phyloP scores from a whole-genome alignment of 805 yeast species.

The Barnettozyma californica region DNA sequence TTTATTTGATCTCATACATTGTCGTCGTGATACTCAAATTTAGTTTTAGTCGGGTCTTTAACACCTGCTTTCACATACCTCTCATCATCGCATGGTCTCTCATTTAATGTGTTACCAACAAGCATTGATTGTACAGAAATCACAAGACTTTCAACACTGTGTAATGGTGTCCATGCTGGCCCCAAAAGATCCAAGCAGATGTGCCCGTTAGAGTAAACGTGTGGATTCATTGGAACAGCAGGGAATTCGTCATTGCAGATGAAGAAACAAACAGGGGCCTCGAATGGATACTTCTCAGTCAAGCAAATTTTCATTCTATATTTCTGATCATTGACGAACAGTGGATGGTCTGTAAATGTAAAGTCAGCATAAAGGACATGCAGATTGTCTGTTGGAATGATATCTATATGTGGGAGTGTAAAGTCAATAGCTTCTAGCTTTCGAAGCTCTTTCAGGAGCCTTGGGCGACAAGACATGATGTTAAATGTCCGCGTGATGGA shows the following conservation, averaged over 20 bases:
- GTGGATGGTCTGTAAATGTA: conserved; percentile 28
- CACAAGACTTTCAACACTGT: conserved; percentile 36
- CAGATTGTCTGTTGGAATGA: conserved; percentile 30
- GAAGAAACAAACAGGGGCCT: conserved; percentile 53
- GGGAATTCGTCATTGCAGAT: conserved; percentile 22
- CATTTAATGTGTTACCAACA: conserved; percentile 38
- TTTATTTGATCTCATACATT: conserved; percentile 15
- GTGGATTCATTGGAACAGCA: conserved; percentile 65
- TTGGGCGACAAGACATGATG: conserved; percentile 18
- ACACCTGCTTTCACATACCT: conserved; percentile 50
- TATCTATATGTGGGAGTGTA: conserved; percentile 23
- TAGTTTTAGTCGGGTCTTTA: conserved; percentile 44
- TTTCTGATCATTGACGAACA: conserved; percentile 30
- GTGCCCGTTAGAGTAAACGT: conserved; percentile 70
- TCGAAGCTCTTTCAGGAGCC: conserved; percentile 24
- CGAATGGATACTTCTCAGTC: conserved; percentile 48
- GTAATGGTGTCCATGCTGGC: conserved; percentile 27
- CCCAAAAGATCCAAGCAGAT: conserved; percentile 68
- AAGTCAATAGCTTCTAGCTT: conserved; percentile 10
- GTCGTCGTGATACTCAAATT: conserved; percentile 61
- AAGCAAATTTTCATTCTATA: conserved; percentile 42
- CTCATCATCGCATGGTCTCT: conserved; percentile 55
- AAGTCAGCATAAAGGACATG: conserved; percentile 34
- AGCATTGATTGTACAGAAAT: conserved; percentile 65
- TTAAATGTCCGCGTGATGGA: neutral